Conservation (phyloP, 768 basidiomycete genomes). For the Suillus placidus region DNA sequence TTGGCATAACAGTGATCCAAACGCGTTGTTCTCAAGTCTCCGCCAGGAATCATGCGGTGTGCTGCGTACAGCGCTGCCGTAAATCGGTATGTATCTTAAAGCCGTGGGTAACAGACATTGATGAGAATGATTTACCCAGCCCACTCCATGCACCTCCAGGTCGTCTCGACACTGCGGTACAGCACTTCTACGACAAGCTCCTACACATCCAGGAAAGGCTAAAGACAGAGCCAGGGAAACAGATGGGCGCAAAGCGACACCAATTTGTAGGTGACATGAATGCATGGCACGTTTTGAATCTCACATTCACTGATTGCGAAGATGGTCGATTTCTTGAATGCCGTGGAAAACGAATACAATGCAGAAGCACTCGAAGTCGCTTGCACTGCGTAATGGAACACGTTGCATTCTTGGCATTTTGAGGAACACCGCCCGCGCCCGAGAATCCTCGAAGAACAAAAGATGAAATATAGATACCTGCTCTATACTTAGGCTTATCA, state of each 20-base stretch:
- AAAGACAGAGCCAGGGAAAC: slow-evolving; percentile 75
- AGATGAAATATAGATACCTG: neutral
- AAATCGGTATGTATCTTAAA: slow-evolving; percentile 44
- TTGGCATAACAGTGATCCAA: neutral
- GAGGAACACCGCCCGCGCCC: neutral
- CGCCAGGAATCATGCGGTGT: slow-evolving; percentile 63
- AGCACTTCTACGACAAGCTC: slow-evolving; percentile 88
- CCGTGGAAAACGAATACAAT: slow-evolving; percentile 58
- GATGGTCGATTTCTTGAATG: slow-evolving; percentile 66
- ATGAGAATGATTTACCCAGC: slow-evolving; percentile 25
- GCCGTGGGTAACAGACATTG: too few relatives aligned
- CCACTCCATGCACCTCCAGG: slow-evolving; percentile 49
- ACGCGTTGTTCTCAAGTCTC: neutral
- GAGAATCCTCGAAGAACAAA: neutral
- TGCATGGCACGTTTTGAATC: slow-evolving; percentile 9
- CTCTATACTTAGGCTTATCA: neutral
- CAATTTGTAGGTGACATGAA: slow-evolving; percentile 52
- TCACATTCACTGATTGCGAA: slow-evolving; percentile 29
- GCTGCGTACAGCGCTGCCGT: slow-evolving; percentile 62
- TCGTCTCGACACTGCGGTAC: slow-evolving; percentile 63
- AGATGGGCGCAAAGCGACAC: slow-evolving; percentile 72
- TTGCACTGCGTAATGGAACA: neutral
- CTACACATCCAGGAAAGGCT: slow-evolving; percentile 71
- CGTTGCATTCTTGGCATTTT: neutral
- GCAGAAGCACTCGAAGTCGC: slow-evolving; percentile 6